A percentile compares a stretch with the other conserved stretches of the same genome.
Conservation (phyloP, 495 filamentous ascomycete species). For the Hyaloscypha bicolor region DNA sequence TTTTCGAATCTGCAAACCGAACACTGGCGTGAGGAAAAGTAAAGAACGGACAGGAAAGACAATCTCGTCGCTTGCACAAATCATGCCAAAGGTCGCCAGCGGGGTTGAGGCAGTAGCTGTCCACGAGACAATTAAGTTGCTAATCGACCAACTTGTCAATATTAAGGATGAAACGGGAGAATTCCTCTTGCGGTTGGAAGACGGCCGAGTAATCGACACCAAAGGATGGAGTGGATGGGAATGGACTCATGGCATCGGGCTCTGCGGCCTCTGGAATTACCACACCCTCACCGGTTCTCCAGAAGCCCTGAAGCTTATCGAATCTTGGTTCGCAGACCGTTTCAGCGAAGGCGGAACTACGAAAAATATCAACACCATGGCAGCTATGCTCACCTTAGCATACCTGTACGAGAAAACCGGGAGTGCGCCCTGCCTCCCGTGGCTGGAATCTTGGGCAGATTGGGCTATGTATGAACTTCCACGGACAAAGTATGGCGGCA, state of each 20-base stretch:
- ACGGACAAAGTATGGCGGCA: constrained; percentile 68
- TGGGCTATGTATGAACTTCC: constrained; percentile 75
- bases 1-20: not conserved
- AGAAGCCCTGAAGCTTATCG: constrained; percentile 56
- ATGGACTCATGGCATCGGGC: constrained; percentile 78
- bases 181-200: constrained; percentile 65
- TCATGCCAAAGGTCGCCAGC: constrained; percentile 7
- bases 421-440: constrained; percentile 62
- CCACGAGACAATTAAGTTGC: constrained; percentile 55
- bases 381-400: constrained; percentile 69
- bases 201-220: constrained; percentile 75
- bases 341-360: constrained; percentile 70
- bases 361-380: constrained; percentile 84
- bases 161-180: constrained; percentile 70
- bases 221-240: constrained; percentile 81
- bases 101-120: constrained; percentile 39
- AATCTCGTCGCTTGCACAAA: not conserved
- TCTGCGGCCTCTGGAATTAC: constrained; percentile 80
- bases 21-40: not conserved
- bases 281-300: constrained; percentile 62
- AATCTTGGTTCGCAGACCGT: constrained; percentile 66
- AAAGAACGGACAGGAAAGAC: not conserved
- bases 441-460: constrained; percentile 74
- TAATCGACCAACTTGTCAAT: constrained; percentile 69
- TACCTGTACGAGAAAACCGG: constrained; percentile 69